Conservation (phyloP, 805 yeast species). For the Hanseniaspora guilliermondii region DNA sequence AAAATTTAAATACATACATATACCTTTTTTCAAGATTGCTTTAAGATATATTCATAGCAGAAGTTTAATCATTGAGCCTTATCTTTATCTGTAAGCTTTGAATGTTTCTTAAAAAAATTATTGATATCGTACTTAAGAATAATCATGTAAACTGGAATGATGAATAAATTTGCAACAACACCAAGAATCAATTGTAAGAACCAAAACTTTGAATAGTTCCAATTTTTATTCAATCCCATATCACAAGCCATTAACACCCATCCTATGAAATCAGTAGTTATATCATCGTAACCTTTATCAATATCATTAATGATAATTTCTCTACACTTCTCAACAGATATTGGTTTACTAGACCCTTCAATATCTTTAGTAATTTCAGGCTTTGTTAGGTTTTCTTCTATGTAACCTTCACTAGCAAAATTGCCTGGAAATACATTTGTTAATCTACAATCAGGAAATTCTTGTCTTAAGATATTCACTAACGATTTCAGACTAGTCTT, state of each 20-base stretch:
- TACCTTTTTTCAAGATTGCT: no score
- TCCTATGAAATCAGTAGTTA: constrained; percentile 75
- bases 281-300: constrained; percentile 52
- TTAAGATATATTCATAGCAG: no score
- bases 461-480: constrained; percentile 71
- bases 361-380: constrained; percentile 70
- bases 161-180: constrained; percentile 34
- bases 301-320: constrained; percentile 43
- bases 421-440: constrained; percentile 79
- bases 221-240: constrained; percentile 54
- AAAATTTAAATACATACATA: no score
- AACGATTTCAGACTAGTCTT: constrained; percentile 73
- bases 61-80: constrained; percentile 14
- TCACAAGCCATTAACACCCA: constrained; percentile 61
- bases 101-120: constrained; percentile 33
- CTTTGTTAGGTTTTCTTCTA: constrained; percentile 67
- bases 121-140: constrained; percentile 42
- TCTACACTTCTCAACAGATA: constrained; percentile 56
- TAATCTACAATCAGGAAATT: constrained; percentile 59
- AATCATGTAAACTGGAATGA: constrained; percentile 49
- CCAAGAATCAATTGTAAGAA: constrained; percentile 39
- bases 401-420: constrained; percentile 77
- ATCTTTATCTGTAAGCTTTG: neutral
- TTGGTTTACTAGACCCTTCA: constrained; percentile 74
- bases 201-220: constrained; percentile 37